These are phyloP conservation scores for Akanthomyces muscarius DNA, from an alignment of 2,329 filamentous ascomycete species.

Conservation along the genomic window DNA sequence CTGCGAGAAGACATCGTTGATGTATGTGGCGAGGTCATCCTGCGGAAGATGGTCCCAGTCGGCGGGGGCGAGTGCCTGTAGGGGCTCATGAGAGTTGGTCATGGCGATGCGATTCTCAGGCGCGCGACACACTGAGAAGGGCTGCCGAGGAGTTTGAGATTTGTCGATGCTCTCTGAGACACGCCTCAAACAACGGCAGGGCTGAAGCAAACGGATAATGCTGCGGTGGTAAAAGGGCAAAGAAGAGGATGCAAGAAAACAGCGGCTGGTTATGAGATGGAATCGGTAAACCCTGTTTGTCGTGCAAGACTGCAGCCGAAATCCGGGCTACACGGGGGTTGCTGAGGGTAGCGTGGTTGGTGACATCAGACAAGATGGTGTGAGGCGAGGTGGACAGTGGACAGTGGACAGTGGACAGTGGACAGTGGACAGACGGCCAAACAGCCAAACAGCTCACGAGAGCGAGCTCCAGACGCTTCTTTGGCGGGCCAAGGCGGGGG, in stretches of 20 bases:
- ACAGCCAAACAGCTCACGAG: neutral
- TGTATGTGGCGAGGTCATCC: conserved; percentile 49
- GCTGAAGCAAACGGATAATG: neutral
- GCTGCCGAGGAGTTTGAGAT: neutral
- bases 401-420: too few species aligned
- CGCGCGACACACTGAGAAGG: neutral
- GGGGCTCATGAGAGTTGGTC: conserved; percentile 55
- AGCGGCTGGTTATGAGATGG: neutral
- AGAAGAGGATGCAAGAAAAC: neutral
- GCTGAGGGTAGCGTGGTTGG: neutral
- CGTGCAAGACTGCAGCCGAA: neutral
- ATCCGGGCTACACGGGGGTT: neutral
- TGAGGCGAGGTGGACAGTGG: neutral
- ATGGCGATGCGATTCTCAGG: conserved; percentile 32
- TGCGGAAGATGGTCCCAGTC: conserved; percentile 46
- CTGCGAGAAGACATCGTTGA: conserved; percentile 58
- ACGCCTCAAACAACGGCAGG: neutral
- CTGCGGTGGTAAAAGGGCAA: neutral
- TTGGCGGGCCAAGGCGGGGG: neutral
- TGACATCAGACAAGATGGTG: conserved; percentile 5
- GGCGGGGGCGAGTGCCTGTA: conserved; percentile 53
- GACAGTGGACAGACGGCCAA: too few species aligned
- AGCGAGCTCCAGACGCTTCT: neutral
- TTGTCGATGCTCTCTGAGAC: neutral
- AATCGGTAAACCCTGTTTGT: neutral